Evolutionary conservation across 257 asterid species (phyloP), one percentile per base, ranked within the genome.

Genomic region (Rhazya stricta): DNA sequence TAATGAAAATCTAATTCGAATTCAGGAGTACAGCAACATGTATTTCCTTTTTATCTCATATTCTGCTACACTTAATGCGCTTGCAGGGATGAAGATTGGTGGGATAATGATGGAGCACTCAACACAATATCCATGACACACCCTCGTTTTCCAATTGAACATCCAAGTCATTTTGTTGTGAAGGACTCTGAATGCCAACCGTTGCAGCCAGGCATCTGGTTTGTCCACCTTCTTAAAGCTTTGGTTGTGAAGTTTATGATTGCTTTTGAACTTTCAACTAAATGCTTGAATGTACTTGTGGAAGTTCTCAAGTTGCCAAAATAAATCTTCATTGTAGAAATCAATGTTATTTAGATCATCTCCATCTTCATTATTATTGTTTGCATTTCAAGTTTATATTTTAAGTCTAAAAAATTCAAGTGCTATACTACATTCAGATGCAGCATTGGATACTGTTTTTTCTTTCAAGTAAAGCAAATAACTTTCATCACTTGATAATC

Each of bases 71-170:
- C 43, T 61, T 72, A 43, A 56, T 72, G 15, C 30, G 9, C 41
- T 73, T 79, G 43, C 75, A 94, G 99, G 86, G 98, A 95, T 81
- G 96, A 95, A 76, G 99, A 92, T 73, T 95, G 99, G 98, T 95
- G 98, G 99, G 99, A 89, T 77, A 95, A 95, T 65, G 99, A 95
- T 61, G 99, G 99, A 70, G 98, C 99, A 4, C 96, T 95, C 68
- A 95, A 95, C 89, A 95, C 97, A 42, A 88, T 92, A 81, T 92
- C 98, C 43, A 95, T 95, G 98, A 95, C 99, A 15, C 99, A 95
- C 76, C 99, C 99, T 56, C 97, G 98, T 72, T 77, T 91, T 61
- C 99, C 99, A 1, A 79, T 88, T 13, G 98, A 95, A 72, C 99
- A 95, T 68, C 98, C 96, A 1, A 85, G 79, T 79, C 86, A 73